phyloP scores from a whole-genome alignment of 768 basidiomycete species.

The Mycena polygramma region DNA sequence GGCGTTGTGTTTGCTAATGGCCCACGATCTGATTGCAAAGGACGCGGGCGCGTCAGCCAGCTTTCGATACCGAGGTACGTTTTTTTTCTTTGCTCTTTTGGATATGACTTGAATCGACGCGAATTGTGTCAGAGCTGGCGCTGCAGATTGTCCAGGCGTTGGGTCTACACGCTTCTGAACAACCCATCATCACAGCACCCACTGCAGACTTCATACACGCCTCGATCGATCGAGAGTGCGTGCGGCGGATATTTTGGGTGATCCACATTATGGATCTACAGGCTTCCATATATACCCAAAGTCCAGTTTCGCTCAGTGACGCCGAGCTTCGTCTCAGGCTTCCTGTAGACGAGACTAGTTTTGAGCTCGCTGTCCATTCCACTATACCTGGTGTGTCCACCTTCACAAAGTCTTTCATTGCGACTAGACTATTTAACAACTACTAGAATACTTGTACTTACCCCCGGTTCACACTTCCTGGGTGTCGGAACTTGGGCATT shows the following conservation, averaged over 20 bases:
- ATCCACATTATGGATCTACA: conserved; percentile 73
- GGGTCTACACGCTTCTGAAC: conserved; percentile 74
- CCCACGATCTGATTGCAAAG: conserved; percentile 69
- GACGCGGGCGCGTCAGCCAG: conserved; percentile 54
- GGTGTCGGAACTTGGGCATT: conserved; percentile 82
- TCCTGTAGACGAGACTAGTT: conserved; percentile 86
- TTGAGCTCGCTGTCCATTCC: conserved; percentile 77
- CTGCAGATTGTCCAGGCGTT: conserved; percentile 76
- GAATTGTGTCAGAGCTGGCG: conserved; percentile 62
- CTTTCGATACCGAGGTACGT: conserved; percentile 65
- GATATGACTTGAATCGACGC: neutral
- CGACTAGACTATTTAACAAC: neutral
- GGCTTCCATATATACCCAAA: conserved; percentile 45
- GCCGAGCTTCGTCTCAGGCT: conserved; percentile 71
- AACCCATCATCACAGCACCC: conserved; percentile 69
- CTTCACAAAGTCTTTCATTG: conserved; percentile 13
- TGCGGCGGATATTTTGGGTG: conserved; percentile 88
- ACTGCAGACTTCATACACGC: conserved; percentile 70
- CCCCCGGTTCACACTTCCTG: conserved; percentile 71
- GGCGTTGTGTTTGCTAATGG: conserved; percentile 79
- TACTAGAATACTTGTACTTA: conserved; percentile 78
- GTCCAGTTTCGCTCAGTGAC: conserved; percentile 41
- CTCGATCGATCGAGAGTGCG: conserved; percentile 80
- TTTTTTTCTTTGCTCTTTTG: conserved; percentile 22
- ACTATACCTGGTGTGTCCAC: conserved; percentile 62